These are phyloP conservation scores for Sphagnum fallax DNA, from an alignment of 228 moss, liverwort and hornwort species.

Conservation along the genomic window DNA sequence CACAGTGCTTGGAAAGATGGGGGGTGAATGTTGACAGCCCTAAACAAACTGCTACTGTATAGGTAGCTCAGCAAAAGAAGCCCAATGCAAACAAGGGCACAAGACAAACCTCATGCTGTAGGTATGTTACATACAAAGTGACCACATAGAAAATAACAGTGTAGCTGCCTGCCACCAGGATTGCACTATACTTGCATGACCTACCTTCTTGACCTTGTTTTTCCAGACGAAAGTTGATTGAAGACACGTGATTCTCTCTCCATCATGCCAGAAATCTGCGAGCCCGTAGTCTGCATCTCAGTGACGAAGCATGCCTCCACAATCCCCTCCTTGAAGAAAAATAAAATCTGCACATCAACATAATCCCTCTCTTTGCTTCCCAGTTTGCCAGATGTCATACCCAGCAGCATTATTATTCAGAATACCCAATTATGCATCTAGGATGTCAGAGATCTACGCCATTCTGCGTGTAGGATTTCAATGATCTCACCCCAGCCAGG, in stretches of 20 bases:
- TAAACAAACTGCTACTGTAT: not conserved
- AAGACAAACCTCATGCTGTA: not conserved
- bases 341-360: conserved; percentile 15
- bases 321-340: conserved; percentile 18
- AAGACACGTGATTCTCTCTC: conserved; percentile 57
- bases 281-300: too few relatives aligned
- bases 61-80: not conserved
- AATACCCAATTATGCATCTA: too few relatives aligned
- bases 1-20: not conserved
- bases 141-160: not conserved
- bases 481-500: too few relatives aligned
- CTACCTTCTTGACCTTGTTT: conserved; percentile 46
- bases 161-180: not conserved
- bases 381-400: too few relatives aligned
- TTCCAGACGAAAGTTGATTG: conserved; percentile 65
- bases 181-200: not conserved
- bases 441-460: too few relatives aligned
- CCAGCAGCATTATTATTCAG: too few relatives aligned
- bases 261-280: conserved; percentile 11
- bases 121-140: not conserved
- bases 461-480: too few relatives aligned
- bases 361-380: too few relatives aligned
- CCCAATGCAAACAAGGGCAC: not conserved
- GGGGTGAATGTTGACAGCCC: too few relatives aligned
- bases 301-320: conserved; percentile 11